Base-by-base conservation (phyloP, 2,329 filamentous ascomycete species). In the Phaeophleospora eucalypticola region DNA sequence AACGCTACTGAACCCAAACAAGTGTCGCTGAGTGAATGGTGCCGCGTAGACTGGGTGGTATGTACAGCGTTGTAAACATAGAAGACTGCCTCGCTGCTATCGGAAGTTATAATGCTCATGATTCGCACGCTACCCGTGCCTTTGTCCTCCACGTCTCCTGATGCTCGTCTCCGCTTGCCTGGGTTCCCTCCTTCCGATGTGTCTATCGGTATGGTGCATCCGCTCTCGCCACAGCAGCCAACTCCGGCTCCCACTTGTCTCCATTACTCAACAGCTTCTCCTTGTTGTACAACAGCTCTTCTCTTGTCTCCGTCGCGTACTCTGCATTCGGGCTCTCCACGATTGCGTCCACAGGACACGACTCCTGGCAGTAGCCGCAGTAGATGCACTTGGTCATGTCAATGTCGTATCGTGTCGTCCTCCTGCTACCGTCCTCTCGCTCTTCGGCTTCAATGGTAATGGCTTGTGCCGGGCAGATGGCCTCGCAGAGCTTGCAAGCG, bases 361-460 rank as follows among this genome's bases (percentile, higher is more conserved):
- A 95, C 78, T 98, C 93, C 77, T 96, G 91, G 81, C 93, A 97
- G 76, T 95, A 94, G 42, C 93, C 93, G 71, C 93, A 97, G 82
- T 97, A 98, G 73, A 98, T 98, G 77, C 93, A 98, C 80, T 98
- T 98, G 65, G 93, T 97, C 93, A 98, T 98, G 74, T 98, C 93
- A 67, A 98, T 96, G 70, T 98, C 93, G 75, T 98, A 98, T 68
- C 91, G 84, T 50, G 91, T 96, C 42, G 93, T 98, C 67, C 93
- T 83, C 71, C 93, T 84, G 65, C 88, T 94, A 55, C 93, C 93
- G 65, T 98, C 93, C 65, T 87, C 88, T 67, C 93, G 89, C 78
- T 98, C 93, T 72, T 98, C 93, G 47, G 93, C 93, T 76, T 98
- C 93, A 63, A 98, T 98, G 43, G 93, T 98, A 71, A 98, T 98